These are phyloP conservation scores for Linderniella brevidens DNA, from an alignment of 257 asterid genomes.

Conservation along the genomic window DNA sequence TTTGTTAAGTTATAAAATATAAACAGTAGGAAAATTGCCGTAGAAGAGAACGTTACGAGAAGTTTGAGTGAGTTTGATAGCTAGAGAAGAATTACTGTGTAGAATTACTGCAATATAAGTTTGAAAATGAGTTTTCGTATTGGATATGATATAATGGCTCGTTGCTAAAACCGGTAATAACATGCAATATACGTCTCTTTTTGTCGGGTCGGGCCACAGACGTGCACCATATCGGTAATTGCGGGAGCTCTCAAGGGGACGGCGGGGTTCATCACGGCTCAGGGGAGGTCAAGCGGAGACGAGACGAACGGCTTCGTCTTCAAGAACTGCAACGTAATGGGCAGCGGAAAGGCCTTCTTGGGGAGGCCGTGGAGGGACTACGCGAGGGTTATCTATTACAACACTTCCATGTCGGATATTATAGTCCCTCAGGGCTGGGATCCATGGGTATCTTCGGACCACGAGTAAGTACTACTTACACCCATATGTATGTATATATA, in stretches of 20 bases:
- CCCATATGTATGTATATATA: too few relatives aligned
- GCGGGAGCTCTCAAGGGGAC: conserved; percentile 16
- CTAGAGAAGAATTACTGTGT: too few relatives aligned
- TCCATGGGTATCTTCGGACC: conserved; percentile 28
- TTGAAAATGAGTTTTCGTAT: too few relatives aligned
- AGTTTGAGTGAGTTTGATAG: too few relatives aligned
- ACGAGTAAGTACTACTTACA: conserved; percentile 23
- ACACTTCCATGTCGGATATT: conserved; percentile 25
- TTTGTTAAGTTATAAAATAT: too few relatives aligned
- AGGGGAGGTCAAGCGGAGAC: conserved; percentile 15
- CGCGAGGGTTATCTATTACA: conserved; percentile 50
- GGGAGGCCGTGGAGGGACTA: conserved; percentile 69
- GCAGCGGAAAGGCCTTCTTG: conserved; percentile 24
- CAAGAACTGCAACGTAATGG: conserved; percentile 22
- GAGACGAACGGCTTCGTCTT: conserved; percentile 35
- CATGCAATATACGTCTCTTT: too few relatives aligned
- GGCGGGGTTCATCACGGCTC: conserved; percentile 69
- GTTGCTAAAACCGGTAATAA: too few relatives aligned
- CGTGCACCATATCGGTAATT: conserved; percentile 35
- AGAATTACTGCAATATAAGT: too few relatives aligned
- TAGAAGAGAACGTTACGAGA: too few relatives aligned
- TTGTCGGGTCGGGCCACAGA: conserved; percentile 16
- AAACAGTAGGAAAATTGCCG: too few relatives aligned
- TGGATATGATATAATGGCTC: too few relatives aligned
- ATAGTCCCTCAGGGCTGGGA: conserved; percentile 59